These are phyloP conservation scores for Hypoxylon rubiginosum DNA, from an alignment of 2,329 filamentous ascomycete species.

Conservation along the genomic window DNA sequence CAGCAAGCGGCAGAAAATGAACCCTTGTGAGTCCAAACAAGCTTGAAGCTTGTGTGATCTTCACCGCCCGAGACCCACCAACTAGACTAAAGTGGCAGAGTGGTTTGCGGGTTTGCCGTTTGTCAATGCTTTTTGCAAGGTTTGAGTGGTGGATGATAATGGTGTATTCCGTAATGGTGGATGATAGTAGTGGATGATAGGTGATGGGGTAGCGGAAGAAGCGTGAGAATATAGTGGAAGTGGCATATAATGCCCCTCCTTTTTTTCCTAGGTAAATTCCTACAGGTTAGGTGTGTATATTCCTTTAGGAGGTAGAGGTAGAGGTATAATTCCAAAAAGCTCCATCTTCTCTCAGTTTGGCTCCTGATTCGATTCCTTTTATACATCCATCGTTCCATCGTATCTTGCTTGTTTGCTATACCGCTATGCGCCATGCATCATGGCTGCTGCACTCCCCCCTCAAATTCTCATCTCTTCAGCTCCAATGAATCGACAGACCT, in stretches of 20 bases:
- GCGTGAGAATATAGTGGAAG: conserved; percentile 3
- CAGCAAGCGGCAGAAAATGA: conserved; percentile 40
- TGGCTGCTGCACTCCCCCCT: conserved; percentile 9
- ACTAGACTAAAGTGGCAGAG: conserved; percentile 1
- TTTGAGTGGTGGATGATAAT: background rate
- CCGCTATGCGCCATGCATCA: conserved; percentile 18
- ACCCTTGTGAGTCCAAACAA: conserved; percentile 4
- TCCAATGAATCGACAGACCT: conserved; percentile 24
- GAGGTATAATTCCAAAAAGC: too few species aligned
- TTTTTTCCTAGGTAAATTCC: background rate
- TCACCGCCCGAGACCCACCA: conserved; percentile 41
- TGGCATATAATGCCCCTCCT: background rate
- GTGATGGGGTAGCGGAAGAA: background rate
- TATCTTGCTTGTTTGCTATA: conserved; percentile 18
- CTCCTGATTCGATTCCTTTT: background rate
- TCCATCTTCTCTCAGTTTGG: background rate
- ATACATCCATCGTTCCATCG: background rate
- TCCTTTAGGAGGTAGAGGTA: too few species aligned
- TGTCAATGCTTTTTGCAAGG: background rate
- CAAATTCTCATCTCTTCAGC: conserved; percentile 18
- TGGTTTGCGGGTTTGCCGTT: conserved; percentile 4
- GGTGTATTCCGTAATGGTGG: too few species aligned
- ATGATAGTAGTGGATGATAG: background rate
- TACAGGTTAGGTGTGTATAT: too few species aligned
- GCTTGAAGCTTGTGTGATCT: conserved; percentile 32